Conservation (phyloP, 208 protist genomes). For the Crithidia fasciculata region DNA sequence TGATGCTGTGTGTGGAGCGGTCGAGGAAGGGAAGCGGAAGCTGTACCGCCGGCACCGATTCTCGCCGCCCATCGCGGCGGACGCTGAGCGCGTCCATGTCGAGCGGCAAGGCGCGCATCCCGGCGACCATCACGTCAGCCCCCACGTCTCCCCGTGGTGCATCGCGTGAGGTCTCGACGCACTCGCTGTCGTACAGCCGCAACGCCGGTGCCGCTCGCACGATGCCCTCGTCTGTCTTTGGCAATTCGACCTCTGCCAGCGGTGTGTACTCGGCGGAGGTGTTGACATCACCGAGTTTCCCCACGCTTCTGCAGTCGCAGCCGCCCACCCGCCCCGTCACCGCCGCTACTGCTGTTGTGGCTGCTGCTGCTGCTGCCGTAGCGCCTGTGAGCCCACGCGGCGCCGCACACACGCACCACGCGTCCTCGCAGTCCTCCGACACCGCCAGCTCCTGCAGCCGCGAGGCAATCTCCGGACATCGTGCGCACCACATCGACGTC, state of each 20-base stretch:
- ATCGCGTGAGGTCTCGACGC: background rate
- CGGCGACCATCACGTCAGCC: conserved; percentile 6
- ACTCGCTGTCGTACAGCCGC: background rate
- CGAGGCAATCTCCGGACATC: too few relatives aligned
- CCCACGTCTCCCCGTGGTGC: conserved; percentile 3
- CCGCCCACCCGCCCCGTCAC: background rate
- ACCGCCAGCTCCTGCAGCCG: conserved; percentile 4
- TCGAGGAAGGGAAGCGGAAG: too few relatives aligned
- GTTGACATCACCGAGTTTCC: background rate
- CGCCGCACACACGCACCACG: background rate
- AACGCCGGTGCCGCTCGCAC: background rate
- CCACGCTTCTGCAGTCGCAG: background rate
- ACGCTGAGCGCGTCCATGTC: background rate
- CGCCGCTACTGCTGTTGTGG: background rate
- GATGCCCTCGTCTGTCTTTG: background rate
- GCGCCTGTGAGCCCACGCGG: background rate
- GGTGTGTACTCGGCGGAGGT: background rate
- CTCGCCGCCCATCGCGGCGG: conserved; percentile 2
- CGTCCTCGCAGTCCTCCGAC: conserved; percentile 13
- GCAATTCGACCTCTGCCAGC: background rate
- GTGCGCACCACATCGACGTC: background rate
- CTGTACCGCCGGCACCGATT: too few relatives aligned
- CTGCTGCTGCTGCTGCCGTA: background rate
- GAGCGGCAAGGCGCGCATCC: conserved; percentile 7
- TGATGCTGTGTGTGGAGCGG: background rate